Evolutionary conservation across 345 rosid species (phyloP), one percentile per base, ranked within the genome.

Genomic region (Kandelia obovata): DNA sequence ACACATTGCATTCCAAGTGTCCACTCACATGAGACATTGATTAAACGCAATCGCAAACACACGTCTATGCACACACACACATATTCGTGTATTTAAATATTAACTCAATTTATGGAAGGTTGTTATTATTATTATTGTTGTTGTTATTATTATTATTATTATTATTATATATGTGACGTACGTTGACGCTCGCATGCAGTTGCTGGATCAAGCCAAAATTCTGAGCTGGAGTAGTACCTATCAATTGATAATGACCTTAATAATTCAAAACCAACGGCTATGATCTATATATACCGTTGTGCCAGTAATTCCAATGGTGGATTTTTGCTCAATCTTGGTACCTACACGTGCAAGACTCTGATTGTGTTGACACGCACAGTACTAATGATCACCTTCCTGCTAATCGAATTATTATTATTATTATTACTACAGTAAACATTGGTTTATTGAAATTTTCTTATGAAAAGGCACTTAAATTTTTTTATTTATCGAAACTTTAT

Each of bases 191-290:
- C 46, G 26, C 10, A 68, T 57, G 26, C 10, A 68, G 28, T 27
- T 34, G 30, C 7, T 16, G 69, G 72, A 74, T 64, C 53, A 69
- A 0, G 83, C 83, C 84, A 81, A 81, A 76, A 26, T 26, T 64
- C 71, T 73, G 75, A 47, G 64, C 78, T 79, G 78, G 81, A 80
- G 49, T 74, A 31, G 85, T 75, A 61, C 28, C 82, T 57, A 53
- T 83, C 83, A 72, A 4, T 20, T 68, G 85, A 79, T 55, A 68
- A 73, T 16, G 82, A 84, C 90, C 57, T 15, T 67, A 64, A 52
- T 64, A 56, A 76, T 86, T 80, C 73, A 80, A 83, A 80, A 71
- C 47, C 66, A 72, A 75, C 71, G 91, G 87, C 79, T 57, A 5
- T 30, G 83, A 88, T 84, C 58, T 56, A 27, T 47, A 39, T 30